phyloP scores from a whole-genome alignment of 352 stramenopile species.

The Phytophthora macrochlamydospora region DNA sequence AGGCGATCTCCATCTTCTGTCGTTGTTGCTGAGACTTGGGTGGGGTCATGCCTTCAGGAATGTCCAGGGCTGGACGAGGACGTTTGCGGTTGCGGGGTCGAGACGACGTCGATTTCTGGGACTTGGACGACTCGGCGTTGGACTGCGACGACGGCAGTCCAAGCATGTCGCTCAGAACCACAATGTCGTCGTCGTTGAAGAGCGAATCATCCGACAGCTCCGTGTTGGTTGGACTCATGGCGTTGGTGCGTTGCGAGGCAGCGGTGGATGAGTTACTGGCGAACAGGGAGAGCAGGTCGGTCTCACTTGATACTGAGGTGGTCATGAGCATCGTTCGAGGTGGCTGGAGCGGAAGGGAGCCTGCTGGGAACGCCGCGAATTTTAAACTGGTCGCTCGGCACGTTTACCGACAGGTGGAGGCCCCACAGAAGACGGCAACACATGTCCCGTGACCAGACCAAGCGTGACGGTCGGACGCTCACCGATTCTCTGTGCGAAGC shows the following conservation, averaged over 20 bases:
- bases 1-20: constrained; percentile 40
- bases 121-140: not conserved
- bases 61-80: not conserved
- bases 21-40: constrained; percentile 42
- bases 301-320: constrained; percentile 14
- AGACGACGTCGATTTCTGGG: not conserved
- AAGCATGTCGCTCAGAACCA: constrained; percentile 34
- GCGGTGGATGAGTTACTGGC: not conserved
- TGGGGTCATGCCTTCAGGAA: not conserved
- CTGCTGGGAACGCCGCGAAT: constrained; percentile 17
- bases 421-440: constrained; percentile 24
- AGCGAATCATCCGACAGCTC: constrained; percentile 28
- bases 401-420: constrained; percentile 18
- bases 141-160: constrained; percentile 6
- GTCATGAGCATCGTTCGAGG: constrained; percentile 9
- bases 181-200: constrained; percentile 31
- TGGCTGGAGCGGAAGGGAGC: not conserved
- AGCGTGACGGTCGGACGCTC: not conserved
- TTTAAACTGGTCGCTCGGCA: constrained; percentile 17
- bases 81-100: constrained; percentile 20
- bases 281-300: constrained; percentile 23
- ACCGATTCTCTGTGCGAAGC: not conserved
- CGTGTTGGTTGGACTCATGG: constrained; percentile 15
- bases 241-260: not conserved
- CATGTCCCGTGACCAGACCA: constrained; percentile 18